Conservation (phyloP, 257 asterid genomes). For the Haberlea rhodopensis region DNA sequence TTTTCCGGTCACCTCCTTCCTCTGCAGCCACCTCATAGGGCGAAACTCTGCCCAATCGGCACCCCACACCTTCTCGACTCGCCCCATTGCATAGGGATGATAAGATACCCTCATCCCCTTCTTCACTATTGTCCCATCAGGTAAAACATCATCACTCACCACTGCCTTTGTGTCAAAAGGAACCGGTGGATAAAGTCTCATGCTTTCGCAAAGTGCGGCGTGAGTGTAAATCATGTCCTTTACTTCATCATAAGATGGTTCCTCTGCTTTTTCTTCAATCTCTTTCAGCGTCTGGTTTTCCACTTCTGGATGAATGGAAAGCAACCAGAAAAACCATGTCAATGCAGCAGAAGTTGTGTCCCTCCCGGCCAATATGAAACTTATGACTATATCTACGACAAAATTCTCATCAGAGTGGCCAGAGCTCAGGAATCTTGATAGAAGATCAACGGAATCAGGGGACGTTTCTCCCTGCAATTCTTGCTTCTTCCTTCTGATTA, state of each 20-base stretch:
- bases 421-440: not conserved
- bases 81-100: conserved; percentile 29
- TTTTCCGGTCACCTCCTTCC: not conserved
- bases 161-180: conserved; percentile 15
- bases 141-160: conserved; percentile 14
- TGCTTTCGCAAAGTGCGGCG: conserved; percentile 25
- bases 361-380: conserved; percentile 1
- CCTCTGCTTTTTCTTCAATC: not conserved
- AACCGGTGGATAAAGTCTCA: conserved; percentile 26
- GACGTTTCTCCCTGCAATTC: not conserved
- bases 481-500: conserved; percentile 12
- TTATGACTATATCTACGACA: conserved; percentile 16
- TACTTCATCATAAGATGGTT: not conserved
- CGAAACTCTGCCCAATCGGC: conserved; percentile 1
- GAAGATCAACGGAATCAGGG: not conserved
- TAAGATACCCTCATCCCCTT: conserved; percentile 6
- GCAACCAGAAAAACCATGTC: conserved; percentile 24
- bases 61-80: conserved; percentile 24
- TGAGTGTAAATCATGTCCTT: conserved; percentile 21
- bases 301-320: conserved; percentile 7
- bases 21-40: conserved; percentile 23
- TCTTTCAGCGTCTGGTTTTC: conserved; percentile 11
- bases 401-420: too few species aligned
- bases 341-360: conserved; percentile 24
- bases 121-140: conserved; percentile 20